Evolutionary conservation across 148 eudicot species (phyloP), one percentile per base, ranked within the genome.

Genomic region (Silene latifolia): DNA sequence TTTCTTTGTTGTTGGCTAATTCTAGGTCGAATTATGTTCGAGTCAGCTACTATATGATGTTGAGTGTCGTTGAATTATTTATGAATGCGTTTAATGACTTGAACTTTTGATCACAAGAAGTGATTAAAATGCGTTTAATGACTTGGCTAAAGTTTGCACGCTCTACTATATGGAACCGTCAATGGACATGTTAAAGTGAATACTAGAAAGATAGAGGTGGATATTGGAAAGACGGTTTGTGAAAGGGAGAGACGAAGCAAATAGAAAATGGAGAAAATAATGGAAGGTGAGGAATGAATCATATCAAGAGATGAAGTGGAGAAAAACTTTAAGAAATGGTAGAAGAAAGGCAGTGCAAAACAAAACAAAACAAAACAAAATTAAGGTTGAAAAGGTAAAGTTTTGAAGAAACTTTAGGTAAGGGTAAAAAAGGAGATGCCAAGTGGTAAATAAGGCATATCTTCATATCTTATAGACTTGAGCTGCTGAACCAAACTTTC

Each of bases 141-240:
- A 51, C 12, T 4, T 46, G 58, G 29, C 25, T 20, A 4, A 21
- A 60, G 23, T 60, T 7, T 60, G 29, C 6, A 20, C 24, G 54
- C 27, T 12, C 27, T 39, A 20, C 23, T 60, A 56, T 3, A 24
- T 76, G 44, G 21, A 59, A 21, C 29, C 42, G 9, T 42, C 64
- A 46, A 62, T 23, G 29, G 29, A 80, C 57, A 29, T 74, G 20
- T 19, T 84, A 72, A 11, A 13, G 0, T 8, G 1, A 48, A 48
- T 10, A 13, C 56, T 51, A 51, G 56, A 51, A 51, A 12, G 56
- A 51, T 51, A 15, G 18, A 51, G 56, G 14, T 15, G 12, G 12
- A 11, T 7, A 46, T 8, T 1, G 54, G 56, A 13, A 51, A 51
- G 56, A 51, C 5, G 9, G 18, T 51, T 9, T 51, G 5, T 51